A percentile compares a stretch with the other conserved stretches of the same genome.
Conservation (phyloP, 2,329 filamentous ascomycete species). For the Penicillium sp. region DNA sequence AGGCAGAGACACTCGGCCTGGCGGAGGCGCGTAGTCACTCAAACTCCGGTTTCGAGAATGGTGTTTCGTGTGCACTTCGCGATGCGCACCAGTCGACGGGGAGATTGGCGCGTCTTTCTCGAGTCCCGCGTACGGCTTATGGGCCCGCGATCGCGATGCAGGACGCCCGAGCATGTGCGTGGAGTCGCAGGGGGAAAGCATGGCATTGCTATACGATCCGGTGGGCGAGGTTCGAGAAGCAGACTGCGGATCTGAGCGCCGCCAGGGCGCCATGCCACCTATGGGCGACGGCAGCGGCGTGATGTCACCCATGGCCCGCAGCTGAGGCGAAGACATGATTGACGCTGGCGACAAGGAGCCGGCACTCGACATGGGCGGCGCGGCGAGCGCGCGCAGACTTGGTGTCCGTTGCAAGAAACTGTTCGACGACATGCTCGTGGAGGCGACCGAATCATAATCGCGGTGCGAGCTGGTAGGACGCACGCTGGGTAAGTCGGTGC, state of each 20-base stretch:
- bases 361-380: slow-evolving; percentile 34
- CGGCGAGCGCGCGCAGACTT: slow-evolving; percentile 39
- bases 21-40: slow-evolving; percentile 73
- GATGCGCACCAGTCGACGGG: slow-evolving; percentile 17
- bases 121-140: slow-evolving; percentile 39
- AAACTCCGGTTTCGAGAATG: slow-evolving; percentile 71
- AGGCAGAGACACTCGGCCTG: slow-evolving; percentile 58
- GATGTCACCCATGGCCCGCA: slow-evolving; percentile 70
- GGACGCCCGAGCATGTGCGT: slow-evolving; percentile 28
- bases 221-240: slow-evolving; percentile 40
- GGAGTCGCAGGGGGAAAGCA: slow-evolving; percentile 33
- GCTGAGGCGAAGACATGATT: slow-evolving; percentile 64
- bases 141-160: slow-evolving; percentile 21
- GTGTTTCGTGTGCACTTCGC: slow-evolving; percentile 34
- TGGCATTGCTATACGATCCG: slow-evolving; percentile 35
- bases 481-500: slow-evolving; percentile 27
- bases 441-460: slow-evolving; percentile 31
- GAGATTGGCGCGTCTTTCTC: slow-evolving; percentile 27
- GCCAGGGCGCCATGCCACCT: slow-evolving; percentile 35
- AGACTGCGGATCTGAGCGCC: slow-evolving; percentile 49
- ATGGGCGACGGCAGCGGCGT: slow-evolving; percentile 75
- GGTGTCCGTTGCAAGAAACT: slow-evolving; percentile 41
- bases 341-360: slow-evolving; percentile 56
- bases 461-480: slow-evolving; percentile 25
- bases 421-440: slow-evolving; percentile 38